A percentile compares a stretch with the other conserved stretches of the same genome.
These are phyloP conservation scores for Cyclostephanos tholiformis DNA, from an alignment of 108 stramenopile species.

Conservation along the genomic window DNA sequence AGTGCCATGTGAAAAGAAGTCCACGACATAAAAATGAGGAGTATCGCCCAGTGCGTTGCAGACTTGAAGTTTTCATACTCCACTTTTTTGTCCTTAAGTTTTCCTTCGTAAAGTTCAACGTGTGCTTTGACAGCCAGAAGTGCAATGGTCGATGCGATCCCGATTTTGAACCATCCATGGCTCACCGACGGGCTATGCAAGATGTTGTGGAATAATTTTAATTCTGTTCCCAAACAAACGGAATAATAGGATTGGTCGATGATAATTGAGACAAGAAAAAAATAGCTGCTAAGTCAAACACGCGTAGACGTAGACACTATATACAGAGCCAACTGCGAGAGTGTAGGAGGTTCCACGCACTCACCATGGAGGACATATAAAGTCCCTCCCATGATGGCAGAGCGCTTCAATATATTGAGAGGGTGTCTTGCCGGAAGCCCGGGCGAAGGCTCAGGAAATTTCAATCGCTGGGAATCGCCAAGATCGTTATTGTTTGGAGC, in stretches of 20 bases:
- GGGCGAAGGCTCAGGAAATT: slow-evolving; percentile 8
- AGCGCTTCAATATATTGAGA: slow-evolving; percentile 55
- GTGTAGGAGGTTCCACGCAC: slow-evolving; percentile 6
- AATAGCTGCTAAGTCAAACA: not conserved
- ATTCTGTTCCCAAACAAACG: slow-evolving; percentile 24
- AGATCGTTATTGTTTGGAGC: not conserved
- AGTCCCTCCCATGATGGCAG: slow-evolving; percentile 56
- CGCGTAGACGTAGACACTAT: not conserved
- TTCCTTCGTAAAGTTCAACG: slow-evolving; percentile 81
- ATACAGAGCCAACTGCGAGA: not conserved
- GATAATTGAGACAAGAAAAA: slow-evolving; percentile 9
- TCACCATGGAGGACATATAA: slow-evolving; percentile 61
- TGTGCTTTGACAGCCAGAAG: slow-evolving; percentile 76
- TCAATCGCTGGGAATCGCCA: not conserved
- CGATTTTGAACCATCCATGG: slow-evolving; percentile 86
- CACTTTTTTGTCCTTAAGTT: slow-evolving; percentile 61
- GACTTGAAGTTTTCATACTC: slow-evolving; percentile 73
- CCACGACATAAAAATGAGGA: slow-evolving; percentile 64
- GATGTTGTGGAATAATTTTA: slow-evolving; percentile 64
- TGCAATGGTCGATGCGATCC: slow-evolving; percentile 69
- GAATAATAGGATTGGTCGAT: not conserved
- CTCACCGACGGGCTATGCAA: slow-evolving; percentile 61
- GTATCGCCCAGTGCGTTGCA: slow-evolving; percentile 69
- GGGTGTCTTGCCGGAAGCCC: slow-evolving; percentile 57
- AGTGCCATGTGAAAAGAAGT: slow-evolving; percentile 74